phyloP scores from a whole-genome alignment of 1,139 yeast species.

The Pneumocystis canis region DNA sequence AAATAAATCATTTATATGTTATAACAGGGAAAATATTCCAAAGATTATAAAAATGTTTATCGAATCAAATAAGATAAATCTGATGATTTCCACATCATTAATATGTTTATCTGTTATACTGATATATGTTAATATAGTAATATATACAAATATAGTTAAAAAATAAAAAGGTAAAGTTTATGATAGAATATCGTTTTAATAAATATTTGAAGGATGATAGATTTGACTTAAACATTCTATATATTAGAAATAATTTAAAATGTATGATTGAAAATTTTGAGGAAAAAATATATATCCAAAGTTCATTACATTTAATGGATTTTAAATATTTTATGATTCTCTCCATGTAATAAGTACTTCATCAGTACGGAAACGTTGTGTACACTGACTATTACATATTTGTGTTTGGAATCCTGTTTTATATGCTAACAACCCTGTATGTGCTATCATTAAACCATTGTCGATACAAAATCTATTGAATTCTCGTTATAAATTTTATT shows the following conservation, averaged over 20 bases:
- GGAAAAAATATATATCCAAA: neutral
- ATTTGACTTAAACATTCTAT: neutral
- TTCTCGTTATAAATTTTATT: neutral
- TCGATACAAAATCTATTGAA: slow-evolving; percentile 62
- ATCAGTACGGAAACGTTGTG: slow-evolving; percentile 52
- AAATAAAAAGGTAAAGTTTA: no score
- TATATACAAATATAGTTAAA: no score
- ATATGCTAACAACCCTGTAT: slow-evolving; percentile 80
- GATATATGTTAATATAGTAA: no score
- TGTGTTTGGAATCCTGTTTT: slow-evolving; percentile 58
- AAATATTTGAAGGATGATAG: neutral
- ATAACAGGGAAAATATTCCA: no score
- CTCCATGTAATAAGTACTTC: slow-evolving; percentile 18
- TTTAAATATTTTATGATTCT: neutral
- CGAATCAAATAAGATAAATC: no score
- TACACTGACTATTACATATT: slow-evolving; percentile 63
- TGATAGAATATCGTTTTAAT: neutral
- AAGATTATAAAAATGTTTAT: no score
- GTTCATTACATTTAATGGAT: neutral
- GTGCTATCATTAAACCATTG: slow-evolving; percentile 97
- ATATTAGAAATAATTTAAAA: neutral
- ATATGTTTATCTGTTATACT: no score
- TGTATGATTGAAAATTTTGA: neutral
- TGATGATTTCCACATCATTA: no score
- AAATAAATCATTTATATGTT: no score